Conservation (phyloP, 2,329 filamentous ascomycete species). For the Daldinia sp. region DNA sequence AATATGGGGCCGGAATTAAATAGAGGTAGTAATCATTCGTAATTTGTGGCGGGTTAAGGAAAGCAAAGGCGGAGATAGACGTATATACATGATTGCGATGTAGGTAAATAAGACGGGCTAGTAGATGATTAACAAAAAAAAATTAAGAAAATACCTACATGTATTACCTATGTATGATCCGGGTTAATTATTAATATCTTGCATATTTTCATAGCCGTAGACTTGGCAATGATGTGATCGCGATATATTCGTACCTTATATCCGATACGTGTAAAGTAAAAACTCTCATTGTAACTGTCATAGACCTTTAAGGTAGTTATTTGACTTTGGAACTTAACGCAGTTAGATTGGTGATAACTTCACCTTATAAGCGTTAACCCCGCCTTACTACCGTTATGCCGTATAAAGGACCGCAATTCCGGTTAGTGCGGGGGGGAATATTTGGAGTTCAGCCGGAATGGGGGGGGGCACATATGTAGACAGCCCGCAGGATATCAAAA, state of each 20-base stretch:
- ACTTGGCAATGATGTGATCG: slow-evolving; percentile 3
- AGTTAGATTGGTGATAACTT: slow-evolving; percentile 20
- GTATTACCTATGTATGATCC: too few species aligned
- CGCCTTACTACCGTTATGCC: slow-evolving; percentile 1
- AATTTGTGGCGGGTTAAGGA: not conserved
- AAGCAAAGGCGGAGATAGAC: not conserved
- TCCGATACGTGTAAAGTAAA: not conserved
- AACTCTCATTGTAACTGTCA: not conserved
- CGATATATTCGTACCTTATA: not conserved
- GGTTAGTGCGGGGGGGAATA: slow-evolving; percentile 14
- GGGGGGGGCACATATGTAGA: too few species aligned
- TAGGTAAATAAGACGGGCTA: not conserved
- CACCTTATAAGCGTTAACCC: slow-evolving; percentile 15
- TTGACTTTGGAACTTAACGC: not conserved
- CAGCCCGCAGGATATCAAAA: not conserved
- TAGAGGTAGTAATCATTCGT: not conserved
- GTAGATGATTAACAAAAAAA: not conserved
- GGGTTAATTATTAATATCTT: not conserved
- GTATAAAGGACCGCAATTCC: not conserved
- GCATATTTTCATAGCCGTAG: not conserved
- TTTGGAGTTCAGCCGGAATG: slow-evolving; percentile 30
- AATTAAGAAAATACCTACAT: not conserved
- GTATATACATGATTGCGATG: not conserved
- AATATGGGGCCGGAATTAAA: not conserved
- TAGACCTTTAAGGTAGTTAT: not conserved